phyloP scores from a whole-genome alignment of 441 rosid genomes.

The Croton setiger region DNA sequence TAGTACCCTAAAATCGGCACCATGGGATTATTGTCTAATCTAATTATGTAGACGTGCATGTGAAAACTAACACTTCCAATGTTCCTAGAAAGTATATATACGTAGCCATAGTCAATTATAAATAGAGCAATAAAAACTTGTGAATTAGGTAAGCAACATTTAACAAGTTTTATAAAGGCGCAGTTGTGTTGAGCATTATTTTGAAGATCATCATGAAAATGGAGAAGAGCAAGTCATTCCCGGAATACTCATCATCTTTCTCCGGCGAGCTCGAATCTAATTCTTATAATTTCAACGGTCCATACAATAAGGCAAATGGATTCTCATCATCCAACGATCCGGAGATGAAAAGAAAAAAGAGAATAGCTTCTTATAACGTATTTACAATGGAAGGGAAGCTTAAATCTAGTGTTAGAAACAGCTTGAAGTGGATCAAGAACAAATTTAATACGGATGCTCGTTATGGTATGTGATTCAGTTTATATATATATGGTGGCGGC shows the following conservation, averaged over 20 bases:
- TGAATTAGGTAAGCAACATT: background rate
- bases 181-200: background rate
- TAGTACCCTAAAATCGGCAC: constrained; percentile 10
- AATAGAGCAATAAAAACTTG: background rate
- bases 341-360: constrained; percentile 78
- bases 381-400: constrained; percentile 70
- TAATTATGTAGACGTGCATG: constrained; percentile 22
- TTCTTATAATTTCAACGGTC: constrained; percentile 77
- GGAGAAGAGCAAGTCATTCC: constrained; percentile 85
- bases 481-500: background rate
- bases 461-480: constrained; percentile 32
- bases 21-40: constrained; percentile 19
- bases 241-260: constrained; percentile 60
- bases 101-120: background rate
- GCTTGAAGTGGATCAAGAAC: constrained; percentile 93
- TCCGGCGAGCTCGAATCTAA: constrained; percentile 55
- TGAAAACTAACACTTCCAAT: constrained; percentile 13
- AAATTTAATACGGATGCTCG: constrained; percentile 45
- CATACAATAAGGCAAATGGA: constrained; percentile 41
- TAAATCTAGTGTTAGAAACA: constrained; percentile 63
- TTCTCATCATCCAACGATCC: constrained; percentile 59
- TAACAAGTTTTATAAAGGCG: background rate
- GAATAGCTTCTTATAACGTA: constrained; percentile 78
- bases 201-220: constrained; percentile 10
- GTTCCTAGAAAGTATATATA: background rate